These are phyloP conservation scores for Murraya koenigii DNA, from an alignment of 345 rosid genomes.

Conservation along the genomic window DNA sequence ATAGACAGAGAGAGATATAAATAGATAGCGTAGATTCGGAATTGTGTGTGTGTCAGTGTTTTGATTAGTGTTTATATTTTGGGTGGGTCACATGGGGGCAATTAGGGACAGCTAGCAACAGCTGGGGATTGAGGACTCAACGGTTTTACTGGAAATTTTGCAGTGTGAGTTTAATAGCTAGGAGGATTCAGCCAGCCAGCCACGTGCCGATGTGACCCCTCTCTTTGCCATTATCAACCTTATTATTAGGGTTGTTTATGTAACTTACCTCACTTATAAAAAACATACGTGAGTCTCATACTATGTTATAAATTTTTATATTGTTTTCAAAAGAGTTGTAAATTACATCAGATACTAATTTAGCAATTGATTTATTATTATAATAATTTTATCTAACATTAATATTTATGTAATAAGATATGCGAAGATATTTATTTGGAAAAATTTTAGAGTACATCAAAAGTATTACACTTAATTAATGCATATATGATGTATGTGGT, in stretches of 20 bases:
- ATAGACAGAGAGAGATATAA: not conserved
- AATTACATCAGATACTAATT: too few relatives aligned
- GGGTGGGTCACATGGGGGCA: slow-evolving; percentile 47
- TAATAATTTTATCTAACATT: not conserved
- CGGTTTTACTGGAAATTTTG: slow-evolving; percentile 26
- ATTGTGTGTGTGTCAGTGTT: not conserved
- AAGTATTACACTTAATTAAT: too few relatives aligned
- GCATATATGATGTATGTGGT: too few relatives aligned
- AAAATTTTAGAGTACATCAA: too few relatives aligned
- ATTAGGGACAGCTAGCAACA: slow-evolving; percentile 62
- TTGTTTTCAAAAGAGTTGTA: too few relatives aligned
- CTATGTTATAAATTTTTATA: too few relatives aligned
- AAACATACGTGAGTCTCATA: too few relatives aligned
- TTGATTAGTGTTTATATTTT: not conserved
- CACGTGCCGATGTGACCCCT: slow-evolving; percentile 53
- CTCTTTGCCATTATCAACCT: slow-evolving; percentile 2
- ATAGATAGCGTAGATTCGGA: not conserved
- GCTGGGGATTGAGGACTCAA: slow-evolving; percentile 31
- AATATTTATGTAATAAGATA: not conserved
- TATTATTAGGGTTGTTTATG: too few relatives aligned
- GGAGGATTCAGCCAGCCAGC: slow-evolving; percentile 30
- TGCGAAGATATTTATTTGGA: too few relatives aligned
- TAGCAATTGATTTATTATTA: too few relatives aligned
- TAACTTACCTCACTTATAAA: too few relatives aligned
- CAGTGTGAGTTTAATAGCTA: slow-evolving; percentile 15